A percentile compares a stretch with the other conserved stretches of the same genome.
phyloP scores from a whole-genome alignment of 1,284 basidiomycete genomes.

The Amylostereum areolatum region DNA sequence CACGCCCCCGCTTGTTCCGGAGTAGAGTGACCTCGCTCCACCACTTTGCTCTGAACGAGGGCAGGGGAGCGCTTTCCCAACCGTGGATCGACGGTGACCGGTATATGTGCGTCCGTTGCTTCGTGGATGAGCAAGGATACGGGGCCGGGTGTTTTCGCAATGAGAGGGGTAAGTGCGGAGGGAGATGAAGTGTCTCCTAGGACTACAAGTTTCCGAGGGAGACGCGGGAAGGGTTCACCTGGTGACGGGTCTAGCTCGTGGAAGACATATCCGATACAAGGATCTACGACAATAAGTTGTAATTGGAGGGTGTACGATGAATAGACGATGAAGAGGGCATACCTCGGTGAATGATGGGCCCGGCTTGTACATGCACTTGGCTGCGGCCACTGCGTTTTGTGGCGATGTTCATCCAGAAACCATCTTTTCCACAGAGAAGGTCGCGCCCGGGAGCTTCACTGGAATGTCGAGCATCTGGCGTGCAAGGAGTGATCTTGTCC shows the following conservation, averaged over 20 bases:
- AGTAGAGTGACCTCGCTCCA: constrained; percentile 75
- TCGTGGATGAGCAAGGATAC: constrained; percentile 67
- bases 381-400: constrained; percentile 23
- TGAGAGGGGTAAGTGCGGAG: constrained; percentile 48
- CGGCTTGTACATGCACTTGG: constrained; percentile 64
- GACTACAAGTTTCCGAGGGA: constrained; percentile 42
- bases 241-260: constrained; percentile 47
- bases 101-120: constrained; percentile 79
- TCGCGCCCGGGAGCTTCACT: constrained; percentile 70
- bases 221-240: constrained; percentile 23
- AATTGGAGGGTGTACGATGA: background rate
- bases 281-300: constrained; percentile 41
- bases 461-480: constrained; percentile 39
- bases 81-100: constrained; percentile 42
- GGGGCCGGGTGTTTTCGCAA: constrained; percentile 30
- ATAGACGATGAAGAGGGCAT: constrained; percentile 13
- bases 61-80: constrained; percentile 36
- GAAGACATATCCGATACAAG: constrained; percentile 80
- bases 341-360: constrained; percentile 81
- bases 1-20: constrained; percentile 80
- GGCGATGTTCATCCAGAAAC: constrained; percentile 65
- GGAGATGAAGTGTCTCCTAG: constrained; percentile 68
- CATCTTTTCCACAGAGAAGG: constrained; percentile 54
- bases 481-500: constrained; percentile 47
- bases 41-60: constrained; percentile 51